Evolutionary conservation across 2,329 filamentous ascomycete genomes (phyloP).

Genomic region (Monilinia polystroma): DNA sequence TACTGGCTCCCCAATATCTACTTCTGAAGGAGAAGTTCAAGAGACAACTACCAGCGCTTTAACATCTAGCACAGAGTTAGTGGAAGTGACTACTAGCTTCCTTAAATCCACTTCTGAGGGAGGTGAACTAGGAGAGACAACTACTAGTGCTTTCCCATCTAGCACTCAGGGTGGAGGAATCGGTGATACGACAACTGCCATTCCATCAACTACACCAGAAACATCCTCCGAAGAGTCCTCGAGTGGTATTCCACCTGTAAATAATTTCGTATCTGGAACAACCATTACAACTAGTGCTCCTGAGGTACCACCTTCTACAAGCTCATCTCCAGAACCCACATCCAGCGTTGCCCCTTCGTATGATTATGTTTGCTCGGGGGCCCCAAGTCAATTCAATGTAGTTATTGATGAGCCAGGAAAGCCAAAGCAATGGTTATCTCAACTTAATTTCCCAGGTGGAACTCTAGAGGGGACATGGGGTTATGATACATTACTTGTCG

Average conservation of each 20-base stretch:
- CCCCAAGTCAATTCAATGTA: constrained; percentile 22
- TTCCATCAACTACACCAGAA: background rate
- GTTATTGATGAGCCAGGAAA: constrained; percentile 25
- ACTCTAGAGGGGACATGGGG: constrained; percentile 19
- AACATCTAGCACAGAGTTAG: too few relatives aligned
- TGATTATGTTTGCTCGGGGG: constrained; percentile 17
- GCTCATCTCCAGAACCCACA: constrained; percentile 1
- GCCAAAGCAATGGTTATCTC: constrained; percentile 24
- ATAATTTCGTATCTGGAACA: background rate
- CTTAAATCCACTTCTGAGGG: too few relatives aligned
- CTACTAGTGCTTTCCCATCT: background rate
- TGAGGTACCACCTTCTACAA: constrained; percentile 4
- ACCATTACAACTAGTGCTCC: background rate
- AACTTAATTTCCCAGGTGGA: constrained; percentile 21
- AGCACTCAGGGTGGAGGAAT: background rate
- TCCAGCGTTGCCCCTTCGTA: constrained; percentile 15
- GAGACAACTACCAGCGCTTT: background rate
- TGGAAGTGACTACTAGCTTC: too few relatives aligned
- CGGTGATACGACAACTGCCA: background rate
- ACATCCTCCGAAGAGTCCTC: background rate
- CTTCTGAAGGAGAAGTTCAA: background rate
- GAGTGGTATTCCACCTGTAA: background rate
- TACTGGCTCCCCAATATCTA: background rate
- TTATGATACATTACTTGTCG: constrained; percentile 25
- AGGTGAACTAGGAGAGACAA: background rate